Evolutionary conservation across 2,329 filamentous ascomycete genomes (phyloP).

Genomic region (Nannizziopsis barbatae): DNA sequence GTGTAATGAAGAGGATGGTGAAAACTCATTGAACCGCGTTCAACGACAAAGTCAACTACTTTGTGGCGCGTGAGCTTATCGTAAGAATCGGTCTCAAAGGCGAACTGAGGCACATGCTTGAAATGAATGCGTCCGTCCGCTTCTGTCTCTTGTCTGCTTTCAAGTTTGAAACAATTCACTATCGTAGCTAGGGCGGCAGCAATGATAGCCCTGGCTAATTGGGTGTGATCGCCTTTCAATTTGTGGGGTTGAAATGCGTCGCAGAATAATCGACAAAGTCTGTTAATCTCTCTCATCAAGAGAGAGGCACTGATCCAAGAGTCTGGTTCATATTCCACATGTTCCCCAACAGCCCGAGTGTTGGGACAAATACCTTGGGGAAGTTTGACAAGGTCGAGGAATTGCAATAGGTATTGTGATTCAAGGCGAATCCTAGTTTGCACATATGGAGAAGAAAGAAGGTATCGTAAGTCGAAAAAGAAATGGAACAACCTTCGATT

Average conservation of each 20-base stretch:
- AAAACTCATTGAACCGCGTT: slow-evolving; percentile 86
- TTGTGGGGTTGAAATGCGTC: slow-evolving; percentile 67
- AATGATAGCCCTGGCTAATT: slow-evolving; percentile 57
- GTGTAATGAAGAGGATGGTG: slow-evolving; percentile 95
- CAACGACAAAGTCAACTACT: slow-evolving; percentile 78
- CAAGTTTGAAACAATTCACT: slow-evolving; percentile 77
- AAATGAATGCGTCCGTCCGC: slow-evolving; percentile 78
- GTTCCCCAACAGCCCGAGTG: slow-evolving; percentile 78
- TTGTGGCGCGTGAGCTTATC: slow-evolving; percentile 45
- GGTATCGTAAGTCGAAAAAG: slow-evolving; percentile 84
- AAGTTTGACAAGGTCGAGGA: slow-evolving; percentile 87
- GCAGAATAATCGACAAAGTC: slow-evolving; percentile 75
- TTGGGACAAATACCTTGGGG: slow-evolving; percentile 97
- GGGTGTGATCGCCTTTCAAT: slow-evolving; percentile 49
- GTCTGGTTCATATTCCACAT: slow-evolving; percentile 96
- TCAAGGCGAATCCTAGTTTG: slow-evolving; percentile 74
- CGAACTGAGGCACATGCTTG: slow-evolving; percentile 64
- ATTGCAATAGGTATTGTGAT: slow-evolving; percentile 81
- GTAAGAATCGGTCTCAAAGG: slow-evolving; percentile 52
- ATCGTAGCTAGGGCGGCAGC: slow-evolving; percentile 72
- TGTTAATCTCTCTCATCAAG: slow-evolving; percentile 89
- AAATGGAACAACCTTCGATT: slow-evolving; percentile 97
- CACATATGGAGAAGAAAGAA: slow-evolving; percentile 79
- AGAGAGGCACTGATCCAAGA: slow-evolving; percentile 95
- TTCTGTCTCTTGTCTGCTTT: slow-evolving; percentile 78